Evolutionary conservation across 805 yeast genomes (phyloP), one percentile per base, ranked within the genome.

Genomic region (Teunomyces pallodes): DNA sequence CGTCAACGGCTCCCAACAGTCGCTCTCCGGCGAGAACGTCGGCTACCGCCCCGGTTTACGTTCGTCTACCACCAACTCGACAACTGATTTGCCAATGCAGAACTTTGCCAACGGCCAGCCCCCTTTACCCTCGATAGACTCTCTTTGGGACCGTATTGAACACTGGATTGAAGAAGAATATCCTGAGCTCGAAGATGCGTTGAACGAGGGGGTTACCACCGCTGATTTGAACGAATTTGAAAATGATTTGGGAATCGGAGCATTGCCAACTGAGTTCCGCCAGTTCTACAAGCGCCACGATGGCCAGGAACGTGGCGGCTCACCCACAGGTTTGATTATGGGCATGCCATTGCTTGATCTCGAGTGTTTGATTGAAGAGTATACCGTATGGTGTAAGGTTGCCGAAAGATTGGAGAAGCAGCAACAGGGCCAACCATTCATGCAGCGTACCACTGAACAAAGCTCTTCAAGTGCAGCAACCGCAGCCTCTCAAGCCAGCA

Each of bases 141-240:
- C 74, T 4, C 60, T 74, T 45, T 74, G 77, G 78, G 69, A 65
- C 51, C 58, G 77, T 31, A 63, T 74, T 43, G 77, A 70, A 49
- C 52, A 53, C 38, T 73, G 75, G 70, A 61, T 72, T 49, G 78
- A 73, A 36, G 74, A 70, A 43, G 77, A 74, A 54, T 74, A 72
- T 53, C 77, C 78, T 2, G 78, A 74, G 52, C 66, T 74, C 49
- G 75, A 64, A 45, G 78, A 74, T 49, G 64, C 62, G 50, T 62
- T 74, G 58, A 72, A 74, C 51, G 62, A 63, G 44, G 78, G 77
- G 3, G 77, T 66, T 5, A 72, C 76, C 16, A 62, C 73, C 16
- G 76, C 76, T 7, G 78, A 74, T 55, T 67, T 74, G 57, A 74
- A 74, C 54, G 78, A 74, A 57, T 69, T 74, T 53, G 76, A 70